Base-by-base conservation (phyloP, 2,329 filamentous ascomycete species). In the Sporothrix pallida region DNA sequence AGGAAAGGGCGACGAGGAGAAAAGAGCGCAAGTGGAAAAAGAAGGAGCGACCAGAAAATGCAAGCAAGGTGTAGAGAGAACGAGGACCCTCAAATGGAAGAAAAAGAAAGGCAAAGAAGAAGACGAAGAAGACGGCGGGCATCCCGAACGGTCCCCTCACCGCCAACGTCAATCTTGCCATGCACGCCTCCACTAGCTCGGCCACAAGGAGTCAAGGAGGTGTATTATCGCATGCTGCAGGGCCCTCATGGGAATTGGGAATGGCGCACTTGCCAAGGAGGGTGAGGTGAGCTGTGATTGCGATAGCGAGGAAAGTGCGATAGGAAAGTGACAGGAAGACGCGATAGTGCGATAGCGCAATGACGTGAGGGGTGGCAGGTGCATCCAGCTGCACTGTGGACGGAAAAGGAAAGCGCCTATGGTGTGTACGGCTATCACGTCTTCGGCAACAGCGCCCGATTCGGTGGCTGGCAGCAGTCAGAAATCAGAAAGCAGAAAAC, bases 161-260 rank as follows among this genome's bases (percentile, higher is more conserved):
- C 67, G 48, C 65, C 67, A 54, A 54, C 20, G 13, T n/a, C 42
- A 48, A 17, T 4, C 63, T n/a, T 15, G 37, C 3, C 48, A 37
- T 54, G 46, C 48, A 52, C 10, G 23, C 46, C 23, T 54, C 63
- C 67, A 42, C 67, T 42, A 42, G 23, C n/a, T 56, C 26, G 15
- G 50, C 52, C 31, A 37, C 3, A 37, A 5, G 4, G 5, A 37
- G 31, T 48, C 23, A 26, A 13, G 9, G 26, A 69, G 46, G n/a
- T 9, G 23, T 46, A 46, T 46, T 46, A 69, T 69, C 48, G 46
- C 67, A 69, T 42, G 26, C 67, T 69, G 26, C 67, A 54, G 26
- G 67, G 46, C 48, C 46, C n/a, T 10, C 44, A 10, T 31, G 44
- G 63, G 46, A 20, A 50, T 17, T 69, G 48, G 48, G 15, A 17